Evolutionary conservation across 495 filamentous ascomycete genomes (phyloP).

Genomic region (Aspergillus funiculosus): DNA sequence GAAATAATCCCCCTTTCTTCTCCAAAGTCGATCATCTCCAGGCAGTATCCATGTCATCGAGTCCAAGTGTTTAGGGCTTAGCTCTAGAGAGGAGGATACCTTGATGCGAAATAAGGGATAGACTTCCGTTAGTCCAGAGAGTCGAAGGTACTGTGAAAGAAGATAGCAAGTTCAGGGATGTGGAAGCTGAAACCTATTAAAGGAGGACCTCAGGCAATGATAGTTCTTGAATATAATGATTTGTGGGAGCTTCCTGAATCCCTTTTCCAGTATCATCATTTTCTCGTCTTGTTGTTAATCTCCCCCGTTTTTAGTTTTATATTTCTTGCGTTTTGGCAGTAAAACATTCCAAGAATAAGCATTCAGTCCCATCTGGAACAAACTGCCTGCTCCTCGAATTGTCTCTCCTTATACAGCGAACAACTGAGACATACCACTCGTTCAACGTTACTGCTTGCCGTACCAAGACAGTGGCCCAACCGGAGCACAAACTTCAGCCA

Average conservation of each 20-base stretch:
- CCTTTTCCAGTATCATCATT: neutral
- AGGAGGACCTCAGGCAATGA: neutral
- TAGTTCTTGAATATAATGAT: too few relatives aligned
- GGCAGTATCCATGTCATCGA: conserved; percentile 12
- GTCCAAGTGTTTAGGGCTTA: conserved; percentile 10
- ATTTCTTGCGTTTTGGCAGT: conserved; percentile 3
- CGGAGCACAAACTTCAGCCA: conserved; percentile 1
- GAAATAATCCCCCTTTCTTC: conserved; percentile 2
- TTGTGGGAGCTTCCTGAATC: too few relatives aligned
- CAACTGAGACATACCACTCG: conserved; percentile 8
- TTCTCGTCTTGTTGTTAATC: neutral
- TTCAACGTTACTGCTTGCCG: conserved; percentile 1
- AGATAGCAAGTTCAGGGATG: conserved; percentile 5
- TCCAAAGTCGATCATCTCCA: conserved; percentile 7
- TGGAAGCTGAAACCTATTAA: conserved; percentile 10
- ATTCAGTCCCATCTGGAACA: neutral
- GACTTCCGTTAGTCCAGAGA: conserved; percentile 3
- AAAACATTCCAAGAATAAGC: conserved; percentile 6
- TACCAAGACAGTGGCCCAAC: conserved; percentile 2
- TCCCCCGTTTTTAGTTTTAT: neutral
- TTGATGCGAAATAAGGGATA: conserved; percentile 9
- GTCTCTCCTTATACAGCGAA: neutral
- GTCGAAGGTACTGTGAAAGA: conserved; percentile 7
- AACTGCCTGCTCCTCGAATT: conserved; percentile 8
- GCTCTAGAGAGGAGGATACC: conserved; percentile 9